Conservation (phyloP, 306 rosid genomes). For the Acacia crassicarpa region DNA sequence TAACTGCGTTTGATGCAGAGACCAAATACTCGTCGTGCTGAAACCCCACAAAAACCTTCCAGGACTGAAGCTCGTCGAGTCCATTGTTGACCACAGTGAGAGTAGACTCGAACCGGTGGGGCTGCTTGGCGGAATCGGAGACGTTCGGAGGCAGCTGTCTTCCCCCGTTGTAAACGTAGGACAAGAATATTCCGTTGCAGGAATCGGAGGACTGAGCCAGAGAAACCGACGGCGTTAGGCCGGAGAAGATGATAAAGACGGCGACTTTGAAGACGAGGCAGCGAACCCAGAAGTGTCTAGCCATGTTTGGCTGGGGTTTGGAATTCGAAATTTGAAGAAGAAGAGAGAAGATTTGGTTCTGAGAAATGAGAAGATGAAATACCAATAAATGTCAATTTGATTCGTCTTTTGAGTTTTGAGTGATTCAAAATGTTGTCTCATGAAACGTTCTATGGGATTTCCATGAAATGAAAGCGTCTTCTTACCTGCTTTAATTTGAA, state of each 20-base stretch:
- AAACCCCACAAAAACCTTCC: slow-evolving; percentile 84
- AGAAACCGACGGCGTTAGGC: slow-evolving; percentile 34
- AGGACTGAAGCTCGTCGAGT: slow-evolving; percentile 69
- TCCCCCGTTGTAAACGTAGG: slow-evolving; percentile 60
- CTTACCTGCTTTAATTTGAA: slow-evolving; percentile 33
- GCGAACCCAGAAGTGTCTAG: neutral
- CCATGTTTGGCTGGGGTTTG: slow-evolving; percentile 6
- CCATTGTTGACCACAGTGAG: slow-evolving; percentile 83
- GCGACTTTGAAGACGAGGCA: slow-evolving; percentile 23
- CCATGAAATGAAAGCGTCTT: neutral
- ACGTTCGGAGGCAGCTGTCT: slow-evolving; percentile 50
- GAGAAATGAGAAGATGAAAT: neutral
- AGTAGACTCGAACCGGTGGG: slow-evolving; percentile 76
- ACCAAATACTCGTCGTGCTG: slow-evolving; percentile 64
- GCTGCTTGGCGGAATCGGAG: slow-evolving; percentile 45
- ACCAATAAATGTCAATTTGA: neutral
- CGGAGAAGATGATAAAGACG: slow-evolving; percentile 22
- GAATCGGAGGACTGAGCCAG: slow-evolving; percentile 41
- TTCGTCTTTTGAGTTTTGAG: neutral
- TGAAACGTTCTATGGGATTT: slow-evolving; percentile 23
- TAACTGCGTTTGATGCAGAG: slow-evolving; percentile 70
- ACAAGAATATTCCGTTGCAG: slow-evolving; percentile 71
- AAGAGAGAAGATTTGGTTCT: neutral
- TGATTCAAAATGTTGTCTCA: neutral
- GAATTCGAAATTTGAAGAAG: slow-evolving; percentile 32